Evolutionary conservation across 345 rosid genomes (phyloP).

Genomic region (Arabidopsis arenosa): DNA sequence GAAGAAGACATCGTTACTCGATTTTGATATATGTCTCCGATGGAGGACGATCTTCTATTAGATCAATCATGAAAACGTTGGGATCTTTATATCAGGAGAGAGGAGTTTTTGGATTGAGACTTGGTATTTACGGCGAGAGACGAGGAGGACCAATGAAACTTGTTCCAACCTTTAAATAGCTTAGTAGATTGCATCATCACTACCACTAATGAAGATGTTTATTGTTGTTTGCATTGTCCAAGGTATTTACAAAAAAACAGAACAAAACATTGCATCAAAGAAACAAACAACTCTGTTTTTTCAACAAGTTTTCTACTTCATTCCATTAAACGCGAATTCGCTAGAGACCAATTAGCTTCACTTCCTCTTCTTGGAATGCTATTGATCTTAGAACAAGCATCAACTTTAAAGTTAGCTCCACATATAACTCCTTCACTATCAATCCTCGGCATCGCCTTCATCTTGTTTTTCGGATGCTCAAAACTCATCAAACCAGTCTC

Average conservation of each 20-base stretch:
- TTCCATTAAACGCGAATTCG: conserved; percentile 44
- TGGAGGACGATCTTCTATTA: background rate
- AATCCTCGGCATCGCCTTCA: conserved; percentile 89
- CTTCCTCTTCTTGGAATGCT: conserved; percentile 88
- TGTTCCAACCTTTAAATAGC: background rate
- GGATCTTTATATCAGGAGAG: background rate
- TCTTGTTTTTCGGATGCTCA: conserved; percentile 78
- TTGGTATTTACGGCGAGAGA: conserved; percentile 18
- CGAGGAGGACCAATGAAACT: background rate
- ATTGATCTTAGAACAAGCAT: conserved; percentile 58
- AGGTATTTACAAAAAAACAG: conserved; percentile 16
- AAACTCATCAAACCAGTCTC: conserved; percentile 86
- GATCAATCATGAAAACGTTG: background rate
- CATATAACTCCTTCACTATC: conserved; percentile 91
- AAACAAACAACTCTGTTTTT: conserved; percentile 17
- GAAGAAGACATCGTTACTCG: background rate
- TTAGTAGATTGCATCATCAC: background rate
- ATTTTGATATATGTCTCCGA: background rate
- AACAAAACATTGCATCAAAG: background rate
- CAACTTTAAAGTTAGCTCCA: conserved; percentile 89
- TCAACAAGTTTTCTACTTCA: background rate
- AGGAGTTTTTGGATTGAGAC: background rate
- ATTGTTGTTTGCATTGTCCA: background rate
- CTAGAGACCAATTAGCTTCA: conserved; percentile 77
- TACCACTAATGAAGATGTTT: background rate